Evolutionary conservation across 1,284 basidiomycete species (phyloP), one percentile per base, ranked within the genome.

Genomic region (Nidula niveotomentosa): DNA sequence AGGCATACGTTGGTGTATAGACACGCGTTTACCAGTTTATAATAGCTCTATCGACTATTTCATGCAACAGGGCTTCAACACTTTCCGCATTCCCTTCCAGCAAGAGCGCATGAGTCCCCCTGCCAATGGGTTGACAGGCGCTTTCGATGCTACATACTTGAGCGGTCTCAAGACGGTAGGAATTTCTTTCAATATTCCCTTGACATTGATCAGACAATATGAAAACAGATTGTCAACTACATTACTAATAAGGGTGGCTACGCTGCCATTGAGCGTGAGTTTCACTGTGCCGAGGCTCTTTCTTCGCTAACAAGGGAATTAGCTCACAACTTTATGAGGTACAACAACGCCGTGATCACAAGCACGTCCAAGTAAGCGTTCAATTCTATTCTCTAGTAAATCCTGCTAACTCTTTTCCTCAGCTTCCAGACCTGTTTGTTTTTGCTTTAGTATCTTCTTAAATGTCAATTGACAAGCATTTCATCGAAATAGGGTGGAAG

Each of bases 311-410:
- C 15, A 34, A n/a, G 12, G 35, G 13, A 36, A 47, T 30, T 52
- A 81, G 79, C 82, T 39, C 83, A 84, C 71, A 85, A 84, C 70
- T 85, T 66, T 69, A 79, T 84, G 79, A 77, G 76, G 52, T 85
- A 81, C 74, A 82, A 83, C 60, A 75, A 75, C 51, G 67, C 64
- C 23, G 65, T 75, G 17, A 81, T 85, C 63, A 74, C 75, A 48
- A 77, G 73, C 68, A 78, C 77, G 30, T 69, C 74, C 43, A 66
- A 73, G 79, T 83, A 59, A 68, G 79, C 68, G 13, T 10, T 48
- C 9, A 46, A 57, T 53, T 35, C 48, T 44, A 41, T 7, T 50
- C n/a, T 15, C 6, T 15, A 13, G 17, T 12, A 10, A 13, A 17
- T 8, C 18, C 49, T 50, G 7, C 53, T 58, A 37, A 60, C 36